Conservation (phyloP, 176 grass and related monocot genomes). For the Ampelocalamus luodianensis region DNA sequence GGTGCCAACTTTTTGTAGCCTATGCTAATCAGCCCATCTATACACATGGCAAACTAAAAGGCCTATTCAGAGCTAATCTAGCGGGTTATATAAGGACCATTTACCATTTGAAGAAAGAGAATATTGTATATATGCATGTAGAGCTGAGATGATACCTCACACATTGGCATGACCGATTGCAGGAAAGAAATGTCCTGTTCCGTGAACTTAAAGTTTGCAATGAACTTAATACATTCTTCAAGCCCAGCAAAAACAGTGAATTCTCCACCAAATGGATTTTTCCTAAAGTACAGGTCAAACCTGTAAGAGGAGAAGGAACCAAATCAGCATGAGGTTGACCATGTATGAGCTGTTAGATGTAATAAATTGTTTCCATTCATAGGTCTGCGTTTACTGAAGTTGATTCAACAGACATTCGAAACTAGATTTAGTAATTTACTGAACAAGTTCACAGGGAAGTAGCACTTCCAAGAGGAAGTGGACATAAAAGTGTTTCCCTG, state of each 20-base stretch:
- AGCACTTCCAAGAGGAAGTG: slow-evolving; percentile 25
- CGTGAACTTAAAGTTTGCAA: slow-evolving; percentile 91
- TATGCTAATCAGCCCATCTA: background rate
- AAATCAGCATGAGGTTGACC: slow-evolving; percentile 30
- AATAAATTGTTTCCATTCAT: slow-evolving; percentile 27
- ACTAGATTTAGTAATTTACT: background rate
- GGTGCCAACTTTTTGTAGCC: background rate
- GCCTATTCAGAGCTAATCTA: slow-evolving; percentile 5
- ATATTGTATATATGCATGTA: slow-evolving; percentile 11
- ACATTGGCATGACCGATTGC: slow-evolving; percentile 78
- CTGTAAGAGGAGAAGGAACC: slow-evolving; percentile 58
- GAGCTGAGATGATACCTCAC: slow-evolving; percentile 66
- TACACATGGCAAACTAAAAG: slow-evolving; percentile 12
- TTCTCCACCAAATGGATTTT: slow-evolving; percentile 96
- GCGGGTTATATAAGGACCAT: slow-evolving; percentile 17
- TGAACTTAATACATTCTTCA: slow-evolving; percentile 94
- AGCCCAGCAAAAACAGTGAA: slow-evolving; percentile 97
- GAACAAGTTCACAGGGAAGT: background rate
- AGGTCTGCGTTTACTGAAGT: slow-evolving; percentile 16
- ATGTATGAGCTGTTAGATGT: slow-evolving; percentile 19
- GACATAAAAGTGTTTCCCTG: background rate
- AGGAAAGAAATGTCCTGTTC: slow-evolving; percentile 81
- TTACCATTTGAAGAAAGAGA: background rate
- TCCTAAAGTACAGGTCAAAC: slow-evolving; percentile 97
- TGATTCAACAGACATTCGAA: background rate